Evolutionary conservation across 192 early-diverging fungal genomes (phyloP).

Genomic region (Backusella liffmaniae): DNA sequence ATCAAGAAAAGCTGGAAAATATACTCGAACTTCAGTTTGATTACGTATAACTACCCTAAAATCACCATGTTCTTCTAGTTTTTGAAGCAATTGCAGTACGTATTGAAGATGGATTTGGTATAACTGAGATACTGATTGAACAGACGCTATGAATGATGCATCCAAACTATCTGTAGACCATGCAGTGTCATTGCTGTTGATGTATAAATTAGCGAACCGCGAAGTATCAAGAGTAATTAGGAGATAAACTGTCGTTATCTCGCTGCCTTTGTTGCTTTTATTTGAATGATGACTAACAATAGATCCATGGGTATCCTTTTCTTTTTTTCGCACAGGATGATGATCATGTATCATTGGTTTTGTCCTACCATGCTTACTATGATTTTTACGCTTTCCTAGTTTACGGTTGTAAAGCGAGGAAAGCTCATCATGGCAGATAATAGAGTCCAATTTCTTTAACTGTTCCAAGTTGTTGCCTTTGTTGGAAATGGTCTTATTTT

Average conservation of each 20-base stretch:
- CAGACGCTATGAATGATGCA: not conserved
- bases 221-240: constrained; percentile 13
- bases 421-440: constrained; percentile 2
- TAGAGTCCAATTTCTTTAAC: not conserved
- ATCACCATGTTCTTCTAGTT: not conserved
- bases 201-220: not conserved
- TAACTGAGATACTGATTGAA: not conserved
- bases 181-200: not conserved
- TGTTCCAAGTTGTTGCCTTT: not conserved
- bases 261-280: constrained; percentile 4
- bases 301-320: not conserved
- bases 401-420: not conserved
- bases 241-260: not conserved
- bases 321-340: constrained; percentile 2
- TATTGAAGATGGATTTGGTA: not conserved
- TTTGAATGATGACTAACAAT: not conserved
- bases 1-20: constrained; percentile 1
- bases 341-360: constrained; percentile 7
- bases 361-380: constrained; percentile 3
- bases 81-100: not conserved
- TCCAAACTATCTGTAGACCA: constrained; percentile 6
- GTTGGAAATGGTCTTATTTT: not conserved
- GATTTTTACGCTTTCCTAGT: not conserved
- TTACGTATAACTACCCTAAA: not conserved
- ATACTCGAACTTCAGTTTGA: not conserved